Conservation (phyloP, 2,329 filamentous ascomycete genomes). For the Xylaria sp. region DNA sequence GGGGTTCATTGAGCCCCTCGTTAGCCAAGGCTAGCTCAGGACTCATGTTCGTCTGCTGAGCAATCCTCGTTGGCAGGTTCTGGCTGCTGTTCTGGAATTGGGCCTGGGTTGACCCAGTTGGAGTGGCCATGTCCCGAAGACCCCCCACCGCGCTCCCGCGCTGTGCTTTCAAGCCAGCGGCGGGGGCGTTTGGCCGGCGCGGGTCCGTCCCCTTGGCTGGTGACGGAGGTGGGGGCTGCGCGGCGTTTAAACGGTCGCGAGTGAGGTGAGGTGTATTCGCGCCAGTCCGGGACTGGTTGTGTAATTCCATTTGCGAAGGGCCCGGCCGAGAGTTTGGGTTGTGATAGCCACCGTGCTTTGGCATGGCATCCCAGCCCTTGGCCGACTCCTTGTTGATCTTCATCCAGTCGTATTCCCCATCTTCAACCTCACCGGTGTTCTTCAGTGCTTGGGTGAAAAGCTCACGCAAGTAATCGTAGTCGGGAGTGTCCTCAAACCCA, state of each 20-base stretch:
- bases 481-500: conserved; percentile 96
- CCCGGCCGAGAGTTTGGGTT: conserved; percentile 82
- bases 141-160: conserved; percentile 79
- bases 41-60: conserved; percentile 68
- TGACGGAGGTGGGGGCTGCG: conserved; percentile 88
- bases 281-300: conserved; percentile 75
- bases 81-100: conserved; percentile 97
- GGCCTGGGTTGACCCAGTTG: conserved; percentile 90
- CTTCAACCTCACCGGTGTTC: conserved; percentile 92
- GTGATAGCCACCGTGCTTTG: conserved; percentile 74
- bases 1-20: conserved; percentile 71
- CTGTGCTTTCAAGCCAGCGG: conserved; percentile 77
- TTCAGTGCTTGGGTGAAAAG: conserved; percentile 96
- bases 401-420: conserved; percentile 99
- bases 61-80: conserved; percentile 77
- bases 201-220: conserved; percentile 84
- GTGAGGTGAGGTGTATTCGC: conserved; percentile 77
- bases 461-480: conserved; percentile 97
- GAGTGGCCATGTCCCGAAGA: conserved; percentile 80
- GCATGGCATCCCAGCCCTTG: conserved; percentile 90
- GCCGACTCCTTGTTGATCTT: conserved; percentile 85
- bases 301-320: conserved; percentile 84
- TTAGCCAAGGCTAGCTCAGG: conserved; percentile 65
- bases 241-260: conserved; percentile 90
- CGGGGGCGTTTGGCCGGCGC: conserved; percentile 82